Conservation (phyloP, 768 basidiomycete genomes). For the Coprinellus aureogranulatus region DNA sequence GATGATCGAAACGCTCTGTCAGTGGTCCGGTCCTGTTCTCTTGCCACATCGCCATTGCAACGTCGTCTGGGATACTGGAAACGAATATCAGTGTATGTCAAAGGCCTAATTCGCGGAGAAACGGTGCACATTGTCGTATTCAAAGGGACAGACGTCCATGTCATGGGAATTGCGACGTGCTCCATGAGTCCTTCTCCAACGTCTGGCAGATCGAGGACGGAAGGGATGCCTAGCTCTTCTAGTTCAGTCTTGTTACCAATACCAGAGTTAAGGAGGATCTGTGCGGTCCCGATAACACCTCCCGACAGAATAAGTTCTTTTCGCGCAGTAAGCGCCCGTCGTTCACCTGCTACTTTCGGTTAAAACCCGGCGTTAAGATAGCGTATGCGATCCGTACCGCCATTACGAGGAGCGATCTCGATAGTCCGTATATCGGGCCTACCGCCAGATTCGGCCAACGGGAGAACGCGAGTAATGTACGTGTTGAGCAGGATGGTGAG, state of each 20-base stretch:
- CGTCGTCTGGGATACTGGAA: constrained; percentile 3
- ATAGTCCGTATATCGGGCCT: neutral
- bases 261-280: constrained; percentile 32
- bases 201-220: constrained; percentile 29
- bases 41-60: constrained; percentile 27
- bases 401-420: neutral
- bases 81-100: too few relatives aligned
- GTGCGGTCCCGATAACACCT: constrained; percentile 33
- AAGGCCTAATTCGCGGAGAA: neutral
- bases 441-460: neutral
- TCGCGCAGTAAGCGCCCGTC: constrained; percentile 25
- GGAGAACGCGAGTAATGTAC: constrained; percentile 18
- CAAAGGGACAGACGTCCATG: constrained; percentile 20
- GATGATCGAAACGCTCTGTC: constrained; percentile 18
- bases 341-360: too few relatives aligned
- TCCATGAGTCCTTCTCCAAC: constrained; percentile 37
- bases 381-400: neutral
- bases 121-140: neutral
- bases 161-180: constrained; percentile 21
- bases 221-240: constrained; percentile 17
- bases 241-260: constrained; percentile 31
- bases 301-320: constrained; percentile 39
- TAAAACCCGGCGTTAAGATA: too few relatives aligned
- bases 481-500: constrained; percentile 27
- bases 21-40: constrained; percentile 20